phyloP scores from a whole-genome alignment of 306 rosid species.

The Medicago truncatula region DNA sequence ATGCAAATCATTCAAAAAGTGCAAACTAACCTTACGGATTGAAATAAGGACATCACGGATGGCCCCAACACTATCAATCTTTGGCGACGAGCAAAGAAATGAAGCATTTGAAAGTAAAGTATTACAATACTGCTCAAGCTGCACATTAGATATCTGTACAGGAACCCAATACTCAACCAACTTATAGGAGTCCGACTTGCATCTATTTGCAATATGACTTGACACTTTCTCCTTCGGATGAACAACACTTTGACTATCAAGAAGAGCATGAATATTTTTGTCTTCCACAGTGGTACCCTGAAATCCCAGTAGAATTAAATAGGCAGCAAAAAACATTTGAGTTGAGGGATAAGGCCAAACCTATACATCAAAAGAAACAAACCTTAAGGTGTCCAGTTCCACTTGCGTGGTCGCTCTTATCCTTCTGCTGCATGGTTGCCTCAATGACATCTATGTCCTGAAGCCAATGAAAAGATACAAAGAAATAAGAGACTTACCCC shows the following conservation, averaged over 20 bases:
- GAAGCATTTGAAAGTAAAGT: conserved; percentile 67
- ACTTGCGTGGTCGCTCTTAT: conserved; percentile 12
- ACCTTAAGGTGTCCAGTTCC: conserved; percentile 52
- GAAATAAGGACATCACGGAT: conserved; percentile 64
- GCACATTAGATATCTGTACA: conserved; percentile 71
- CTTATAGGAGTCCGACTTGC: conserved; percentile 58
- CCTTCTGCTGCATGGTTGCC: conserved; percentile 55
- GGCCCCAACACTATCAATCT: conserved; percentile 57
- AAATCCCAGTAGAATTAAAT: conserved; percentile 48
- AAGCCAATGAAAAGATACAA: conserved; percentile 48
- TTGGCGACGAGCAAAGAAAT: conserved; percentile 60
- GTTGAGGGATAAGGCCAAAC: conserved; percentile 29
- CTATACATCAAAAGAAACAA: conserved; percentile 41
- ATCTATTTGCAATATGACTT: conserved; percentile 54
- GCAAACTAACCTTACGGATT: conserved; percentile 70
- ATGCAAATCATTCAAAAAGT: conserved; percentile 41
- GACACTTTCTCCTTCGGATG: conserved; percentile 67
- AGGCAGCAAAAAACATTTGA: conserved; percentile 29
- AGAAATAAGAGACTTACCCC: conserved; percentile 34
- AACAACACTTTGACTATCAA: conserved; percentile 45
- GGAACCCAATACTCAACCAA: conserved; percentile 97
- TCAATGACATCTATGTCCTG: conserved; percentile 60
- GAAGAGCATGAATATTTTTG: conserved; percentile 58
- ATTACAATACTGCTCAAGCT: conserved; percentile 90
- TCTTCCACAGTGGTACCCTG: conserved; percentile 66